Conservation (phyloP, 176 grass and related monocot species). For the Olyra latifolia region DNA sequence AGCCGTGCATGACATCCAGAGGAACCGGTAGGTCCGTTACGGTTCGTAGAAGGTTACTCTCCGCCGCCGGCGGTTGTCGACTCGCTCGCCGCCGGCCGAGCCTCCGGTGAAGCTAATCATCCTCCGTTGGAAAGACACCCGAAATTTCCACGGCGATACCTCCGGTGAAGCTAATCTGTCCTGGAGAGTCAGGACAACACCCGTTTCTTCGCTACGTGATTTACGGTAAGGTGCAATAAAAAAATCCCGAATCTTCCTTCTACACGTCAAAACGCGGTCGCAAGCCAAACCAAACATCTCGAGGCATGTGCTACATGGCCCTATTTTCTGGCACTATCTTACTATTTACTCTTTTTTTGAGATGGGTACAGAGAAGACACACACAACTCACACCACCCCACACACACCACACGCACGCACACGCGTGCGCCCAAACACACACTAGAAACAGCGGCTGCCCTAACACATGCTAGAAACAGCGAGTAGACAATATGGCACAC, state of each 20-base stretch:
- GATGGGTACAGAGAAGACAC: too few relatives aligned
- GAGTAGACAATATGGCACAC: too few relatives aligned
- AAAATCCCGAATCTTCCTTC: conserved; percentile 22
- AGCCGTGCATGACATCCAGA: not conserved
- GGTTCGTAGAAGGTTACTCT: not conserved
- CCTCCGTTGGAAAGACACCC: not conserved
- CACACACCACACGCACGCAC: too few relatives aligned
- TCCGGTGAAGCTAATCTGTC: too few relatives aligned
- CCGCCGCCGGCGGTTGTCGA: not conserved
- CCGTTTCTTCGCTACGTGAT: not conserved
- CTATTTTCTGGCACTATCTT: too few relatives aligned
- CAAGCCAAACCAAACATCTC: not conserved
- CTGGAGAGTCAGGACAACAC: too few relatives aligned
- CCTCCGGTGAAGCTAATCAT: not conserved
- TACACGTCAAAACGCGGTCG: not conserved
- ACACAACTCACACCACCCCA: too few relatives aligned
- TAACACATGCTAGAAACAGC: too few relatives aligned
- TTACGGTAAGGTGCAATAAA: not conserved
- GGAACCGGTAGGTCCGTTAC: not conserved
- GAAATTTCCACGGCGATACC: not conserved
- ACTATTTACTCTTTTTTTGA: too few relatives aligned
- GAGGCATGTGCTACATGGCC: too few relatives aligned
- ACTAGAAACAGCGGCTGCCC: too few relatives aligned
- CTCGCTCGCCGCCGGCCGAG: not conserved
- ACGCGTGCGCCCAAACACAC: too few relatives aligned